phyloP scores from a whole-genome alignment of 2,329 filamentous ascomycete genomes.

The Lojkania enalia region DNA sequence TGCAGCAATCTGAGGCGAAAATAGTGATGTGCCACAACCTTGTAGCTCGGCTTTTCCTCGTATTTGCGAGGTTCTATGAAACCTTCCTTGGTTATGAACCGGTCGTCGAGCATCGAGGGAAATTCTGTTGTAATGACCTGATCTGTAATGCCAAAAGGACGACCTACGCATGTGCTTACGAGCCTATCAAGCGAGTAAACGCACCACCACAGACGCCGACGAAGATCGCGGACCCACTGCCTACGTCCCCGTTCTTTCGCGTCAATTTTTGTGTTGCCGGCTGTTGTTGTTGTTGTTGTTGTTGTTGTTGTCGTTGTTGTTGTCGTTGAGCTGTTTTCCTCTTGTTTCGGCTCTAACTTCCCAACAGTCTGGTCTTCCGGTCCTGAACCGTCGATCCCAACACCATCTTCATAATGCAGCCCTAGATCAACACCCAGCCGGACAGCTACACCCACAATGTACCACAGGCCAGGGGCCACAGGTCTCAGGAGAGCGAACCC shows the following conservation, averaged over 20 bases:
- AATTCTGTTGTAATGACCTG: conserved; percentile 96
- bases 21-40: conserved; percentile 89
- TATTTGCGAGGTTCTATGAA: conserved; percentile 65
- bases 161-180: conserved; percentile 88
- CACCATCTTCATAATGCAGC: conserved; percentile 88
- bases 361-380: conserved; percentile 34
- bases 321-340: conserved; percentile 35
- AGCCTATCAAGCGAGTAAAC: conserved; percentile 94
- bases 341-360: conserved; percentile 31
- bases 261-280: conserved; percentile 46
- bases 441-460: conserved; percentile 92
- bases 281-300: background rate
- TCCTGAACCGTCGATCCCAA: conserved; percentile 58
- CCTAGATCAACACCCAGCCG: conserved; percentile 89
- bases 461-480: conserved; percentile 93
- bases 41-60: conserved; percentile 75
- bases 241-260: conserved; percentile 66
- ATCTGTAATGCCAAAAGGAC: conserved; percentile 94
- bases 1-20: conserved; percentile 85
- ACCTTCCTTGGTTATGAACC: conserved; percentile 79
- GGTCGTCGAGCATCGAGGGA: conserved; percentile 84
- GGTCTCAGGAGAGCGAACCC: conserved; percentile 90
- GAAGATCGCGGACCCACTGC: conserved; percentile 83
- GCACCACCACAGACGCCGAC: conserved; percentile 92
- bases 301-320: too few species aligned